Evolutionary conservation across 2,329 filamentous ascomycete species (phyloP), one percentile per base, ranked within the genome.

Genomic region (Verticillium klebahnii): DNA sequence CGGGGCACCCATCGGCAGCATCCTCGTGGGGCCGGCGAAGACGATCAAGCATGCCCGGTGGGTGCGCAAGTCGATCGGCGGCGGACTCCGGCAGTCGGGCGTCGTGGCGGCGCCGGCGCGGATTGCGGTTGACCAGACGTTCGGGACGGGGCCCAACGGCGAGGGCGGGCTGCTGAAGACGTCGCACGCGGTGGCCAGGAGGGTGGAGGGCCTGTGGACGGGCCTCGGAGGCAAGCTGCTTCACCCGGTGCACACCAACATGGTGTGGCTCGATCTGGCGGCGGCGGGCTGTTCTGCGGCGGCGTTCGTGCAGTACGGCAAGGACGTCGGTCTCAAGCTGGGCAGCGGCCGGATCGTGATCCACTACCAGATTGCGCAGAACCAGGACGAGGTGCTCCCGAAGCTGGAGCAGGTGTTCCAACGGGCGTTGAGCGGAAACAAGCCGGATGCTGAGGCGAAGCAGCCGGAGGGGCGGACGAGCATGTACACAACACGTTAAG

Each of bases 231-330:
- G 92, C 1, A 85, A 84, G 74, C 75, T 92, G 61, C 75, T 81
- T 23, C 81, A 88, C 63, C 89, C 90, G 0, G 88, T 90, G 1
- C 88, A 96, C 71, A 96, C 92, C n/a, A 96, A 96, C 76, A 96
- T 96, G 91, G 86, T 92, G 37, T 96, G 91, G 92, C 70, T 96
- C 62, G 89, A 96, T 72, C 77, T 95, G 17, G 82, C 86, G 34
- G 82, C 82, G 1, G 83, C 85, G 12, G 84, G 85, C 2, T 78
- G 80, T 64, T 71, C 72, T 15, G 64, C 59, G 6, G 71, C 71
- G 60, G 72, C 69, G 45, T 77, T 84, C 59, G 69, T 71, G 15
- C 70, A 74, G 66, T 70, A 80, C 36, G 77, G 76, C 6, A 69
- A 70, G 57, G 76, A 77, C 37, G 74, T 71, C 12, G 82, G 81